These are phyloP conservation scores for Plectosphaerella cucumerina DNA, from an alignment of 2,329 filamentous ascomycete species.

Conservation along the genomic window DNA sequence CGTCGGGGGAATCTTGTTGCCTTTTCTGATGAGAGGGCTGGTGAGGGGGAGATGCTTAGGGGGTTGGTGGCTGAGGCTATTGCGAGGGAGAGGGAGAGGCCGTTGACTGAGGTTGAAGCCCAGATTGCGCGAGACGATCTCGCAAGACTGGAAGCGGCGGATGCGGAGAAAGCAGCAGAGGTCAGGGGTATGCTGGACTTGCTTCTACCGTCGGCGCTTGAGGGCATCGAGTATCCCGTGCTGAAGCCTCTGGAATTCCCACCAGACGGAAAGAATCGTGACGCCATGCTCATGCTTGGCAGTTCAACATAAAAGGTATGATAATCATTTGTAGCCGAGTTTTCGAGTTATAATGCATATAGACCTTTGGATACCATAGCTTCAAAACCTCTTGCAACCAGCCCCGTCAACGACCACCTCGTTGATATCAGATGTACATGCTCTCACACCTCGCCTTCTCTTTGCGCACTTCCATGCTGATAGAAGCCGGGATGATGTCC, in stretches of 20 bases:
- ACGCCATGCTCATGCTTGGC: slow-evolving; percentile 3
- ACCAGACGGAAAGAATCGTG: background rate
- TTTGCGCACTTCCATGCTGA: no score
- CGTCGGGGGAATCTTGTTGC: slow-evolving; percentile 32
- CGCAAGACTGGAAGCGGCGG: slow-evolving; percentile 15
- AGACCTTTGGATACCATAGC: no score
- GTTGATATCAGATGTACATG: no score
- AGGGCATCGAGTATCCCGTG: slow-evolving; percentile 5
- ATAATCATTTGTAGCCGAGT: background rate
- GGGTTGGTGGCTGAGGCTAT: slow-evolving; percentile 18
- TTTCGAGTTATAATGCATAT: no score
- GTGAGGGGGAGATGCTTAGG: background rate
- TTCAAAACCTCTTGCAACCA: no score
- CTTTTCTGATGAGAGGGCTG: slow-evolving; percentile 12
- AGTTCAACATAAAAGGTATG: background rate
- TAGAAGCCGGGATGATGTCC: no score
- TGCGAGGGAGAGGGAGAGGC: slow-evolving; percentile 20
- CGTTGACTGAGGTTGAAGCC: slow-evolving; percentile 20
- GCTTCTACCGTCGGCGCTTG: slow-evolving; percentile 8
- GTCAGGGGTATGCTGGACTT: slow-evolving; percentile 19
- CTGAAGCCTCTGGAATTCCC: slow-evolving; percentile 16
- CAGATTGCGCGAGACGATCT: slow-evolving; percentile 18
- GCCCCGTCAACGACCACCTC: no score
- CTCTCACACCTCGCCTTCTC: no score
- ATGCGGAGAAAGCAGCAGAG: slow-evolving; percentile 17